A percentile compares a stretch with the other conserved stretches of the same genome.
phyloP scores from a whole-genome alignment of 2,329 filamentous ascomycete species.

The Xylariaceae sp. region DNA sequence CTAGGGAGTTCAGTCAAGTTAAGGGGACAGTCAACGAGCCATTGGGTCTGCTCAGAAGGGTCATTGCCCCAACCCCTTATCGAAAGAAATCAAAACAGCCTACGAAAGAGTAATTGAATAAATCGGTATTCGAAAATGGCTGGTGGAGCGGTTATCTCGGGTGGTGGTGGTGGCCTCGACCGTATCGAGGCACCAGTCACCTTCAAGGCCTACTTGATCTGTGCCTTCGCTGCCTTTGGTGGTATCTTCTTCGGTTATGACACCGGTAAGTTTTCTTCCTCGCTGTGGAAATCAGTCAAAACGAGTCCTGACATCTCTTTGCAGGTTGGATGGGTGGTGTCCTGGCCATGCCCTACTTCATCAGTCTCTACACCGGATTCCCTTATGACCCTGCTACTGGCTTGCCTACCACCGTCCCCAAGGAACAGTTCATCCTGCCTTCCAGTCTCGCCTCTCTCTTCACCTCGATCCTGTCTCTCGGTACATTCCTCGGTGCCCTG shows the following conservation, averaged over 20 bases:
- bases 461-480: constrained; percentile 59
- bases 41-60: constrained; percentile 20
- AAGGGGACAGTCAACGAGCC: constrained; percentile 18
- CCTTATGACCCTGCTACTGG: constrained; percentile 29
- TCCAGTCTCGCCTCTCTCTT: constrained; percentile 54
- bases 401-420: constrained; percentile 24
- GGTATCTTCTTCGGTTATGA: constrained; percentile 77
- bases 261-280: constrained; percentile 45
- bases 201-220: constrained; percentile 63
- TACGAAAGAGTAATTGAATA: constrained; percentile 5
- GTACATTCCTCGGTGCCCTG: constrained; percentile 61
- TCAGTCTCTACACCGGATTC: constrained; percentile 38
- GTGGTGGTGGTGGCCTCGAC: constrained; percentile 47
- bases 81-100: constrained; percentile 14
- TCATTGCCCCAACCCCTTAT: constrained; percentile 11
- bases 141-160: constrained; percentile 28
- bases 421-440: constrained; percentile 38
- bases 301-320: neutral
- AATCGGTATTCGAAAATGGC: constrained; percentile 26
- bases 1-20: constrained; percentile 1
- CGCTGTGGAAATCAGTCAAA: neutral
- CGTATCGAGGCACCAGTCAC: constrained; percentile 65
- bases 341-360: constrained; percentile 32
- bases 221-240: constrained; percentile 65
- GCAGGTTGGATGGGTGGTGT: constrained; percentile 28